A percentile compares a stretch with the other conserved stretches of the same genome.
Evolutionary conservation across 345 rosid species (phyloP).

Genomic region (Cochlearia excelsa): DNA sequence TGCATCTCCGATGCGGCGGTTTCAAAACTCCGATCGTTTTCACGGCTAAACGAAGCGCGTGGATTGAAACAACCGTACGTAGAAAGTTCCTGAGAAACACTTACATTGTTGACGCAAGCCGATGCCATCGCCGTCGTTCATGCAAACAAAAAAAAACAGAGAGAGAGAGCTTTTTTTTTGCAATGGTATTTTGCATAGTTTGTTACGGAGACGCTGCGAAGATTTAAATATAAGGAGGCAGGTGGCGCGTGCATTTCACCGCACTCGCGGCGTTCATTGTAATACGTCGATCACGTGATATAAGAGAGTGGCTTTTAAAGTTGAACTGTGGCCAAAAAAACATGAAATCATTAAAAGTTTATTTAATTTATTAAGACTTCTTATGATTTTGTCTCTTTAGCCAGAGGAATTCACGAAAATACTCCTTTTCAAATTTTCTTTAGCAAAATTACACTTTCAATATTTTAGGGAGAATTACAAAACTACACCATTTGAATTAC

Average conservation of each 20-base stretch:
- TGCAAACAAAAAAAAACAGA: slow-evolving; percentile 16
- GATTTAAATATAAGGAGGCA: slow-evolving; percentile 11
- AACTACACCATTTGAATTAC: no score
- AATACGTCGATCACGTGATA: no score
- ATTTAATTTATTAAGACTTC: no score
- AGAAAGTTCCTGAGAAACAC: slow-evolving; percentile 60
- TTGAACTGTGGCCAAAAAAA: no score
- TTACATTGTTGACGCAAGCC: slow-evolving; percentile 70
- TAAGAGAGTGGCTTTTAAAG: no score
- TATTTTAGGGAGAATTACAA: no score
- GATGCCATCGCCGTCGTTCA: slow-evolving; percentile 62
- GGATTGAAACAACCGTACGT: slow-evolving; percentile 66
- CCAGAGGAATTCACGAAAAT: no score
- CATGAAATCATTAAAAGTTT: no score
- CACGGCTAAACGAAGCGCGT: slow-evolving; percentile 51
- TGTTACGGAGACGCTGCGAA: slow-evolving; percentile 7
- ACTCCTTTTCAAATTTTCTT: no score
- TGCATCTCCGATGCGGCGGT: neutral
- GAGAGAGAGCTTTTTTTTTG: neutral
- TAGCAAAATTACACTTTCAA: no score
- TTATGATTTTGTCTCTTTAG: no score
- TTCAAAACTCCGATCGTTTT: slow-evolving; percentile 36
- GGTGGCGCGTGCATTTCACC: slow-evolving; percentile 34
- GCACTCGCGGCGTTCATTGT: no score
- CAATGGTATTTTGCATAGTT: slow-evolving; percentile 17